phyloP scores from a whole-genome alignment of 176 grass and related monocot species.

The Triticum timopheevii region DNA sequence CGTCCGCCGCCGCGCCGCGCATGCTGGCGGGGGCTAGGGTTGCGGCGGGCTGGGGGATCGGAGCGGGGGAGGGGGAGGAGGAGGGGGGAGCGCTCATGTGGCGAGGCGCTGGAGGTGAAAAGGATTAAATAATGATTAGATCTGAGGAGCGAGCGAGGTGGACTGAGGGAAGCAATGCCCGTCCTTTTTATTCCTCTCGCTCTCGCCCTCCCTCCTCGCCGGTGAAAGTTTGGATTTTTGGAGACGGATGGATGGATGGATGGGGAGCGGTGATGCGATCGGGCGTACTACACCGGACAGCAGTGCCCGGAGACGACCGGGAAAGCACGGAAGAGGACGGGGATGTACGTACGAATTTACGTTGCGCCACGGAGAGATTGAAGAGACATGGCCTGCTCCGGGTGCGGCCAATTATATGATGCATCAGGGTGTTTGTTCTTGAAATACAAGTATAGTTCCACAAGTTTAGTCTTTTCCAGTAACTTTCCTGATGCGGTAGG shows the following conservation, averaged over 20 bases:
- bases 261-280: neutral
- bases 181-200: conserved; percentile 28
- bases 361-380: neutral
- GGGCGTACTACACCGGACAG: neutral
- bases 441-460: too few species aligned
- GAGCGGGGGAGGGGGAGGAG: conserved; percentile 32
- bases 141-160: conserved; percentile 41
- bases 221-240: neutral
- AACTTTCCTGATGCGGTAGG: too few species aligned
- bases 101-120: conserved; percentile 45
- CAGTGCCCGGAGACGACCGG: neutral
- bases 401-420: neutral
- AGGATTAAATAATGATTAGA: conserved; percentile 92
- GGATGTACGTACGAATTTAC: neutral
- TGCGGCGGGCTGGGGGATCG: conserved; percentile 49
- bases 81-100: conserved; percentile 58
- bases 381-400: neutral
- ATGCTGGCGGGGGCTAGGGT: conserved; percentile 55
- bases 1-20: conserved; percentile 48
- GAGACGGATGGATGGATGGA: neutral
- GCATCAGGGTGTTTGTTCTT: too few species aligned
- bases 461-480: too few species aligned
- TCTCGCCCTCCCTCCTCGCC: neutral
- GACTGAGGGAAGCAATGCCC: conserved; percentile 18
- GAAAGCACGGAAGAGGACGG: neutral